phyloP scores from a whole-genome alignment of 768 basidiomycete genomes.

The Calvatia gigantea region DNA sequence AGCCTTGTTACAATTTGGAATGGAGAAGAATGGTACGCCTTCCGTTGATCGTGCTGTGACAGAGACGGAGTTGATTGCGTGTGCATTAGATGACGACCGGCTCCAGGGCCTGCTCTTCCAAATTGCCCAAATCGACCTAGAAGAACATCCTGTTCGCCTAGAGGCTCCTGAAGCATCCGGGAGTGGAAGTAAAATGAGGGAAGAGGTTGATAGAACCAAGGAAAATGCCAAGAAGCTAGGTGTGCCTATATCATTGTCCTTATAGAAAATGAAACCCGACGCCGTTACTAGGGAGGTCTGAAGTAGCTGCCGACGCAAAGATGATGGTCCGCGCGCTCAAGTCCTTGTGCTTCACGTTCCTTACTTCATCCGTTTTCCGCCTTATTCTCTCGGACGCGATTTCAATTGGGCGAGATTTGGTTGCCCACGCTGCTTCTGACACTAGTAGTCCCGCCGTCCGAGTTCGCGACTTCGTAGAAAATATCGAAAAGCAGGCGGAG shows the following conservation, averaged over 20 bases:
- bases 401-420: conserved; percentile 25
- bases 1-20: conserved; percentile 28
- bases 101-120: conserved; percentile 35
- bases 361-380: conserved; percentile 34
- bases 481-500: conserved; percentile 23
- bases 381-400: conserved; percentile 30
- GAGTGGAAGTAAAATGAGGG: conserved; percentile 13
- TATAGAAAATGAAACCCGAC: background rate
- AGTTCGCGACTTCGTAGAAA: conserved; percentile 29
- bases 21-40: conserved; percentile 35
- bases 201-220: conserved; percentile 10
- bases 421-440: conserved; percentile 30
- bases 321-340: conserved; percentile 25
- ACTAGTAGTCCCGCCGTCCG: conserved; percentile 25
- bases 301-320: conserved; percentile 26
- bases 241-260: background rate
- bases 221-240: conserved; percentile 12
- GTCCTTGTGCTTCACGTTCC: conserved; percentile 22
- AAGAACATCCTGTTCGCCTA: conserved; percentile 17
- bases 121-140: conserved; percentile 18
- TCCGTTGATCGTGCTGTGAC: background rate
- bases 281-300: conserved; percentile 20
- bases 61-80: background rate
- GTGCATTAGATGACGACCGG: conserved; percentile 29
- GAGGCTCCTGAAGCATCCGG: conserved; percentile 14